Evolutionary conservation across 2,329 filamentous ascomycete species (phyloP), one percentile per base, ranked within the genome.

Genomic region (Monilinia fructicola): DNA sequence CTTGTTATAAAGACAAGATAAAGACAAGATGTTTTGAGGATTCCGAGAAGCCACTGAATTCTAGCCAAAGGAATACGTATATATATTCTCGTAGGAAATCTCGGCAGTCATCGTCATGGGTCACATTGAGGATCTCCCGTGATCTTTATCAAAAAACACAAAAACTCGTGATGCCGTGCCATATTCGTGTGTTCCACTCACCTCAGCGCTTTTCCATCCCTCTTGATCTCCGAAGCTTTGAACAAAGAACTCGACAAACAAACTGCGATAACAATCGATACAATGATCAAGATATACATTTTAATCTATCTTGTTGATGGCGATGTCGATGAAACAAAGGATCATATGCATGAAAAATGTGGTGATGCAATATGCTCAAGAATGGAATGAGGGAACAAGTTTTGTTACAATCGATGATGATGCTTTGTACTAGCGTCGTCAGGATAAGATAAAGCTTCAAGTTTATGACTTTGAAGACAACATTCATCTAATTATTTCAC

Each of bases 181-280:
- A 60, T 4, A 11, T 60, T 60, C 56, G 56, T 35, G 56, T 35
- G 31, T 38, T 42, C 18, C 44, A 46, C 26, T 44, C 14, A 76
- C 75, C 70, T 75, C 48, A 76, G 67, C 23, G 70, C 65, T 31
- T 70, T 58, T 53, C 75, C 75, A 68, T 76, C 68, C 26, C 73
- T 71, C 58, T 60, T 73, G 52, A 76, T 71, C 40, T 70, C 69
- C 21, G 73, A 69, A 56, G 44, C 69, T 53, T 66, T 54, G 53
- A 71, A 69, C 11, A 73, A n/a, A 64, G 56, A 70, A 54, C 70
- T 68, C 5, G 54, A 54, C 60, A 69, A 18, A 4, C 54, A 56
- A 14, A 63, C 52, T 14, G 65, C 23, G 38, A 73, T 28, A n/a
- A 54, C 67, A 21, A 65, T 35, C 2, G 67, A 28, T 23, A 74